Evolutionary conservation across 2,329 filamentous ascomycete genomes (phyloP).

Genomic region (Penicillium sp.): DNA sequence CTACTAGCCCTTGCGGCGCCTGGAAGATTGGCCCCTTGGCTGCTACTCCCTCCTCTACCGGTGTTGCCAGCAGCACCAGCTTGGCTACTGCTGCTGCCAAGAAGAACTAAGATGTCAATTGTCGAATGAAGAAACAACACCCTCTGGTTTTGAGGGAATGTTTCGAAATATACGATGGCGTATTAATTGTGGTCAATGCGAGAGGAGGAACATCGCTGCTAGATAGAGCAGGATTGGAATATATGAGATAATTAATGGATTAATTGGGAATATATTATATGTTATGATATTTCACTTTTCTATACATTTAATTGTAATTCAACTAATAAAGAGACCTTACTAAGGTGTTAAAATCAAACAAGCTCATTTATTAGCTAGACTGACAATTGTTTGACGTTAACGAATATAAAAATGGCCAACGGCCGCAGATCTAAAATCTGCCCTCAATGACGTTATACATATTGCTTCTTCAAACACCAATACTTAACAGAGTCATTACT

Average conservation of each 20-base stretch:
- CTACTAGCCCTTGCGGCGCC: constrained; percentile 22
- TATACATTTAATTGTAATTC: background rate
- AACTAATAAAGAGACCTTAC: background rate
- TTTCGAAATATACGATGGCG: background rate
- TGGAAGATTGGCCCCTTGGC: constrained; percentile 27
- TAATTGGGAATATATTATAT: background rate
- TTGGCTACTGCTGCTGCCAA: background rate
- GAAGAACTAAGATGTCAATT: background rate
- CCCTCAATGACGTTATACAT: background rate
- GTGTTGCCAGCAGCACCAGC: constrained; percentile 1
- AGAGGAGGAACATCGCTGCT: background rate
- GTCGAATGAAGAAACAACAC: background rate
- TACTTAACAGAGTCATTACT: background rate
- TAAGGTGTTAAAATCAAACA: background rate
- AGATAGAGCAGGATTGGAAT: background rate
- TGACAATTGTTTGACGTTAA: too few species aligned
- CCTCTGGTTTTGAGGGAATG: too few species aligned
- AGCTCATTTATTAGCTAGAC: too few species aligned
- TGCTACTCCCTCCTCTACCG: constrained; percentile 20
- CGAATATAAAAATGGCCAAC: background rate
- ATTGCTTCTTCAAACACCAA: background rate
- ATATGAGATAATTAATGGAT: background rate
- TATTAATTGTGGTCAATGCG: background rate
- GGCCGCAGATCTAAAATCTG: too few species aligned
- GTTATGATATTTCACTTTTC: background rate